Percentiles rank a stretch among this genome's conserved stretches.
Conservation (phyloP, 2,329 filamentous ascomycete species). For the Chrysosporium queenslandicum region DNA sequence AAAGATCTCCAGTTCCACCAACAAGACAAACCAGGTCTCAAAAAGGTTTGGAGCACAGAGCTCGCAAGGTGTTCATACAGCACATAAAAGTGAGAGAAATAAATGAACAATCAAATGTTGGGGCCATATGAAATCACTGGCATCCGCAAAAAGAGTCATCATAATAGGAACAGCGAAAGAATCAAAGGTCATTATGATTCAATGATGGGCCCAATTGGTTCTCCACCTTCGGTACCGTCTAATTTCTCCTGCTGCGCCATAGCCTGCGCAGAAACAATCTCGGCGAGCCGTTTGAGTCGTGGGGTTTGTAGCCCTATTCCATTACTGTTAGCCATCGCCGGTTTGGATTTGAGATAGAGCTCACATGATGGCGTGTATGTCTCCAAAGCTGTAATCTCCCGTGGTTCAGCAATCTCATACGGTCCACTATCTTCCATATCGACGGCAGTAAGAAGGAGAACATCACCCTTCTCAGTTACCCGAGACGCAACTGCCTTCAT, state of each 20-base stretch:
- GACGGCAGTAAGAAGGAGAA: conserved; percentile 82
- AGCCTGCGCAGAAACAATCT: conserved; percentile 93
- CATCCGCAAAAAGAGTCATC: neutral
- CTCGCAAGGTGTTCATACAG: conserved; percentile 8
- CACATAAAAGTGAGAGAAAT: conserved; percentile 7
- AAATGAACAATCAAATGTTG: conserved; percentile 10
- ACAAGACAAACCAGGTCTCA: neutral
- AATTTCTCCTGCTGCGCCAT: conserved; percentile 89
- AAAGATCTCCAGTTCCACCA: conserved; percentile 7
- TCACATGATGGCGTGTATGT: conserved; percentile 96
- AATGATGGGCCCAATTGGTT: conserved; percentile 14
- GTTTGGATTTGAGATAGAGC: conserved; percentile 25
- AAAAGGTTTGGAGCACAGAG: neutral
- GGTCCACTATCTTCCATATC: conserved; percentile 99
- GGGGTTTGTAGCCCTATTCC: conserved; percentile 85
- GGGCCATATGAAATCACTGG: neutral
- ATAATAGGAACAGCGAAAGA: conserved; percentile 6
- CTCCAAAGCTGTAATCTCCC: conserved; percentile 90
- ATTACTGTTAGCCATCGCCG: neutral
- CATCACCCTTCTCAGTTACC: conserved; percentile 96
- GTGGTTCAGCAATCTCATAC: conserved; percentile 95
- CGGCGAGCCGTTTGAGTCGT: conserved; percentile 86
- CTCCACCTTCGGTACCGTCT: conserved; percentile 38
- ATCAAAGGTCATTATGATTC: conserved; percentile 9
- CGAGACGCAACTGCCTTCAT: conserved; percentile 98